Percentiles rank a stretch among this genome's conserved stretches.
Conservation (phyloP, 192 early-diverging fungal species). For the Podila clonocystis region DNA sequence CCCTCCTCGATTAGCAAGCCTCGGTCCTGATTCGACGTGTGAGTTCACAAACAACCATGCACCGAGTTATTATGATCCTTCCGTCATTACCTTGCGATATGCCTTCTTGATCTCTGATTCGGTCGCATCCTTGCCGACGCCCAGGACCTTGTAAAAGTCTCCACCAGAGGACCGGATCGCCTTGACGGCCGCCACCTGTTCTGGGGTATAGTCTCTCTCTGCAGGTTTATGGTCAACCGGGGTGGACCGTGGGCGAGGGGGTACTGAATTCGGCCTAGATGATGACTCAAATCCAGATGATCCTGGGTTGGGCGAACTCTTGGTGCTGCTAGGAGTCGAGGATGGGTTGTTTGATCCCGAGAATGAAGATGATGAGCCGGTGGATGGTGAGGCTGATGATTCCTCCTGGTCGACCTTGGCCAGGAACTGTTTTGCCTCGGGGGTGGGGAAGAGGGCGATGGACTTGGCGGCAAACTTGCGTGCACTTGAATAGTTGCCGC, state of each 20-base stretch:
- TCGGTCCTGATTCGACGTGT: no score
- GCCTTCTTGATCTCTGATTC: constrained; percentile 92
- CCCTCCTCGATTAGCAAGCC: neutral
- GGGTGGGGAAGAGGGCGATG: constrained; percentile 79
- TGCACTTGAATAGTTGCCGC: constrained; percentile 74
- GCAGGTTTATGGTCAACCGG: constrained; percentile 45
- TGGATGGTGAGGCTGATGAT: constrained; percentile 5
- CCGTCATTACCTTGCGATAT: constrained; percentile 81
- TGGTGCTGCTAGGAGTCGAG: constrained; percentile 22
- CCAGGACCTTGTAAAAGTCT: constrained; percentile 88
- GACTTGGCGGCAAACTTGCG: constrained; percentile 89
- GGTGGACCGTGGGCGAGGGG: constrained; percentile 21
- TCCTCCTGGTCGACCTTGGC: constrained; percentile 43
- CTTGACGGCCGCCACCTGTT: constrained; percentile 84
- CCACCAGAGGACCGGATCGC: constrained; percentile 75
- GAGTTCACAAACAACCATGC: no score
- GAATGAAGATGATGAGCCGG: constrained; percentile 27
- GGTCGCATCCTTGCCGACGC: constrained; percentile 77
- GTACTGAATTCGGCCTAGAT: constrained; percentile 4
- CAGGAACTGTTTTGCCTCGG: constrained; percentile 68
- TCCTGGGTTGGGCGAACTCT: constrained; percentile 22
- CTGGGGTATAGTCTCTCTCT: constrained; percentile 73
- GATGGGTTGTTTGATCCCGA: constrained; percentile 26
- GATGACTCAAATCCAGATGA: constrained; percentile 17
- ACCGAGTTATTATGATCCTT: neutral